Percentiles rank a stretch among this genome's conserved stretches.
Conservation (phyloP, 441 rosid genomes). For the Metrosideros polymorpha region DNA sequence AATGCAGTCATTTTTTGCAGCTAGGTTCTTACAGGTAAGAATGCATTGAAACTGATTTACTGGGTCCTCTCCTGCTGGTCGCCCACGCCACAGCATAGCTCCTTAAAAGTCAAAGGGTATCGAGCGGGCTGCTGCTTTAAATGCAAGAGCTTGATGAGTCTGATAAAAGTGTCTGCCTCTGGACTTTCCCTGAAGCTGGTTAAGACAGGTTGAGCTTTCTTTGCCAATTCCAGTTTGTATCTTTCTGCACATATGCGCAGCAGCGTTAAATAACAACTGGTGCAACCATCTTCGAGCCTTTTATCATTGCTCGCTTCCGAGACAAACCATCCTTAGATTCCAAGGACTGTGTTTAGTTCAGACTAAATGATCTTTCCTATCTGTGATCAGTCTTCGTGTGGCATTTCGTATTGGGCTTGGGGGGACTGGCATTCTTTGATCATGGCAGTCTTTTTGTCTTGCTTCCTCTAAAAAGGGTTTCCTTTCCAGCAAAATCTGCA, state of each 20-base stretch:
- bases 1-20: background rate
- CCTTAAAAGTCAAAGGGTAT: background rate
- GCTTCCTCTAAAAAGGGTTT: background rate
- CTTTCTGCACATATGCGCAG: background rate
- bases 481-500: background rate
- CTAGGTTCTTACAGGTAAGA: background rate
- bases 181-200: background rate
- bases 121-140: background rate
- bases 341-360: background rate
- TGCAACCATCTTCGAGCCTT: background rate
- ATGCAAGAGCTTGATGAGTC: background rate
- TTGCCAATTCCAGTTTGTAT: accelerated
- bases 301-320: background rate
- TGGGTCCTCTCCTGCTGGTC: background rate
- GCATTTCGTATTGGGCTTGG: too few relatives aligned
- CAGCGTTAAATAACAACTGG: background rate
- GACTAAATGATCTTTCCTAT: background rate
- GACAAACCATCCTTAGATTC: background rate
- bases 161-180: background rate
- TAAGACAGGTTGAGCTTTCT: background rate
- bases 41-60: background rate
- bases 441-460: background rate
- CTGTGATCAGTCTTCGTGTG: background rate
- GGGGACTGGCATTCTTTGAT: background rate
- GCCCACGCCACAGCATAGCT: background rate